Evolutionary conservation across 257 asterid species (phyloP).

Genomic region (Orobanche coerulescens): DNA sequence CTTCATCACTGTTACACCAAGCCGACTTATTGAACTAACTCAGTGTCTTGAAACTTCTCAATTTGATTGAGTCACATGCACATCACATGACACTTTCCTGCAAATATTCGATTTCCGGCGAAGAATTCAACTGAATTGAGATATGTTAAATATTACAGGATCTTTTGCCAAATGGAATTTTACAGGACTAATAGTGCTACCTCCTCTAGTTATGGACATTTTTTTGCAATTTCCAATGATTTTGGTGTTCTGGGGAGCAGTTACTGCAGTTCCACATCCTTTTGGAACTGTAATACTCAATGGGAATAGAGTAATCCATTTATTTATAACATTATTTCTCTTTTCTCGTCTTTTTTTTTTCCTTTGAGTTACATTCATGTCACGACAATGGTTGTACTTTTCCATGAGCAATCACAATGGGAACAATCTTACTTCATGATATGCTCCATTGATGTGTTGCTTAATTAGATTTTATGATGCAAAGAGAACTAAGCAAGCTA

Average conservation of each 20-base stretch:
- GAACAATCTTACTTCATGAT: not conserved
- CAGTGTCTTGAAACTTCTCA: no score
- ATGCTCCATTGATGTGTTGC: not conserved
- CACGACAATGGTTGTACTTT: constrained; percentile 1
- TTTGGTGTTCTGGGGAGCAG: constrained; percentile 8
- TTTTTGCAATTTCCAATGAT: not conserved
- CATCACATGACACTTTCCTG: no score
- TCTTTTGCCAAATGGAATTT: no score
- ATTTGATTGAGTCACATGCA: no score
- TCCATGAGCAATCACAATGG: not conserved
- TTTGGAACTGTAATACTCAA: constrained; percentile 11
- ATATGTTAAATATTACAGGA: no score
- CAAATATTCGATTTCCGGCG: no score
- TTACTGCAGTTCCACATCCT: not conserved
- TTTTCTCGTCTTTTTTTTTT: not conserved
- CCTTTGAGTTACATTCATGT: constrained; percentile 4
- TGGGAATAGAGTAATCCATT: not conserved
- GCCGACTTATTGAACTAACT: no score
- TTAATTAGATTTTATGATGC: not conserved
- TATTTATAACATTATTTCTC: not conserved
- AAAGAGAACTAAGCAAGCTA: constrained; percentile 3
- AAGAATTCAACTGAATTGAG: no score
- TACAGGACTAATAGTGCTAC: no score
- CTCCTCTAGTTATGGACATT: no score
- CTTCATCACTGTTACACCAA: no score